These are phyloP conservation scores for Mucor circinelloides DNA, from an alignment of 371 early-diverging fungal genomes.

Conservation along the genomic window DNA sequence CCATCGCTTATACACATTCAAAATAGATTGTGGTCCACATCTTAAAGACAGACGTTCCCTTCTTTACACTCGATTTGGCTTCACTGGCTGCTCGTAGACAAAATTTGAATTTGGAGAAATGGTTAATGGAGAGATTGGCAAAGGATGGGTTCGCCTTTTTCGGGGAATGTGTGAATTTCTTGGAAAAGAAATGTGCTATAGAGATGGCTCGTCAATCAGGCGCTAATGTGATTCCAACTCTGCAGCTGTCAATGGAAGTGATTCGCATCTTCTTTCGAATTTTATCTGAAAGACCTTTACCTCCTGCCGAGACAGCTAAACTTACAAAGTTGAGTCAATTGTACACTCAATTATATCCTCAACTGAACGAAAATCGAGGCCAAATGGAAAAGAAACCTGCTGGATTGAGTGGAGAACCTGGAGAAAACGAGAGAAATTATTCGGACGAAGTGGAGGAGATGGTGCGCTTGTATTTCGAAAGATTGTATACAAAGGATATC, in stretches of 20 bases:
- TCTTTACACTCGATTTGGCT: slow-evolving; percentile 82
- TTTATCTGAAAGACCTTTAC: slow-evolving; percentile 52
- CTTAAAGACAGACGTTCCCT: slow-evolving; percentile 67
- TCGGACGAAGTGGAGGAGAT: slow-evolving; percentile 75
- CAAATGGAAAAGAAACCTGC: slow-evolving; percentile 14
- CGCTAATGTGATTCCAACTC: slow-evolving; percentile 36
- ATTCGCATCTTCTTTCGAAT: slow-evolving; percentile 71
- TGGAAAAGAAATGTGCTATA: slow-evolving; percentile 68
- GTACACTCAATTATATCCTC: slow-evolving; percentile 39
- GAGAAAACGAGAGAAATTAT: slow-evolving; percentile 28
- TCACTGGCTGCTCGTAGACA: slow-evolving; percentile 82
- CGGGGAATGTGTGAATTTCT: slow-evolving; percentile 73
- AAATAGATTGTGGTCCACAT: slow-evolving; percentile 70
- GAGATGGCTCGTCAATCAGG: slow-evolving; percentile 50
- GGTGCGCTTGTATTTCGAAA: slow-evolving; percentile 75
- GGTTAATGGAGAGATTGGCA: slow-evolving; percentile 73
- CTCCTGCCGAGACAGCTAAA: slow-evolving; percentile 38
- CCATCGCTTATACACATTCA: neutral
- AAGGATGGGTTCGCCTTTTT: slow-evolving; percentile 71
- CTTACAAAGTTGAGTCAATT: slow-evolving; percentile 35
- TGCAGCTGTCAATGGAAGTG: slow-evolving; percentile 70
- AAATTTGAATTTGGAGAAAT: slow-evolving; percentile 83
- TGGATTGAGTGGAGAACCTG: neutral
- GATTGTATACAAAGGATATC: slow-evolving; percentile 75
- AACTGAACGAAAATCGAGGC: slow-evolving; percentile 21